Percentiles rank a stretch among this genome's conserved stretches.
phyloP scores from a whole-genome alignment of 192 early-diverging fungal genomes.

The Backusella psychrophila region DNA sequence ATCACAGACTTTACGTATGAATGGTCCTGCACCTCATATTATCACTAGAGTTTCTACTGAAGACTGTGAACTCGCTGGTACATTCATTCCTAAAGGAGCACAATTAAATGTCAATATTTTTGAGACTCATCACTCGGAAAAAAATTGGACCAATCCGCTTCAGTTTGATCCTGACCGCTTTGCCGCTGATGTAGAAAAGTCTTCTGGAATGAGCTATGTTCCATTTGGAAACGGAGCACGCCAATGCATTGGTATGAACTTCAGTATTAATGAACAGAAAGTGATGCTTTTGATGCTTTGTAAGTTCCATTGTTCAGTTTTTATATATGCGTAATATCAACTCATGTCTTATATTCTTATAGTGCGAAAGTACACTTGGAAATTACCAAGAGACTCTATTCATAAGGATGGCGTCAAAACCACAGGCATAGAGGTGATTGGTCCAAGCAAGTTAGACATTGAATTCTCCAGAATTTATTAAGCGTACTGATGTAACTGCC shows the following conservation, averaged over 20 bases:
- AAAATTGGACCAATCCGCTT: slow-evolving; percentile 10
- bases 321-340: neutral
- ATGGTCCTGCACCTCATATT: neutral
- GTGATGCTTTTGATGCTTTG: slow-evolving; percentile 48
- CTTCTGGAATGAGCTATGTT: slow-evolving; percentile 37
- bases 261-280: slow-evolving; percentile 54
- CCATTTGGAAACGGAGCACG: slow-evolving; percentile 57
- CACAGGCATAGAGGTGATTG: neutral
- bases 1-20: slow-evolving; percentile 1
- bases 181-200: neutral
- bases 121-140: slow-evolving; percentile 6
- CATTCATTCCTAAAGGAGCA: slow-evolving; percentile 26
- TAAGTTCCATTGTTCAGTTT: slow-evolving; percentile 6
- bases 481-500: neutral
- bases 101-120: slow-evolving; percentile 14
- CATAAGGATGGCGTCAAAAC: neutral
- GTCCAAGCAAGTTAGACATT: neutral
- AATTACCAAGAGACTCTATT: slow-evolving; percentile 21
- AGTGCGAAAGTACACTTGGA: slow-evolving; percentile 27
- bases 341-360: neutral
- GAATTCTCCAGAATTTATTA: neutral
- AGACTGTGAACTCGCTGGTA: slow-evolving; percentile 21
- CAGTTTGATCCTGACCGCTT: slow-evolving; percentile 28
- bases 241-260: slow-evolving; percentile 63
- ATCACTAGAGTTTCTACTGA: slow-evolving; percentile 9